These are phyloP conservation scores for Lotus japonicus DNA, from an alignment of 306 rosid species.

Conservation along the genomic window DNA sequence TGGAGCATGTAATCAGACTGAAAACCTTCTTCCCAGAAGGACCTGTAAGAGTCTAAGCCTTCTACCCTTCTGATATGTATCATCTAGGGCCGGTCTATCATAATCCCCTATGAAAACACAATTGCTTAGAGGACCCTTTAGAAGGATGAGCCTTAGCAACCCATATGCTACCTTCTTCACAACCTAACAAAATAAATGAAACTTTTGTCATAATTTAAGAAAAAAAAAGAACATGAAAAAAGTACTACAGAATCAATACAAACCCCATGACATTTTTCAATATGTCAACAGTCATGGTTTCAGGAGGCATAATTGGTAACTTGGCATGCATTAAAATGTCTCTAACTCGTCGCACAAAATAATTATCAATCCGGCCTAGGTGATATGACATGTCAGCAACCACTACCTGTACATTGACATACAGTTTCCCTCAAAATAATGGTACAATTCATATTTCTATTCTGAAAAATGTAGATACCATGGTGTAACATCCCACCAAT, in stretches of 20 bases:
- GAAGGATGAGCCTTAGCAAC: constrained; percentile 75
- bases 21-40: no score
- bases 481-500: no score
- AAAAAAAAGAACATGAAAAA: background rate
- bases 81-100: constrained; percentile 80
- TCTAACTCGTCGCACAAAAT: constrained; percentile 66
- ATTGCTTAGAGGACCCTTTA: constrained; percentile 84
- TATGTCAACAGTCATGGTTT: constrained; percentile 69
- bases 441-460: background rate
- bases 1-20: no score
- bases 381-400: constrained; percentile 94
- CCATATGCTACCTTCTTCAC: constrained; percentile 98
- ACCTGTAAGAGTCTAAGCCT: no score
- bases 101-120: constrained; percentile 86
- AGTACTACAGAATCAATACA: constrained; percentile 11
- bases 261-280: constrained; percentile 92
- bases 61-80: no score
- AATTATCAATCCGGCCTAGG: constrained; percentile 90
- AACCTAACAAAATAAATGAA: constrained; percentile 42
- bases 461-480: constrained; percentile 31
- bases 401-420: constrained; percentile 54
- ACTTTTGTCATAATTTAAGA: background rate
- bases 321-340: constrained; percentile 59
- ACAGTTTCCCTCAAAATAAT: constrained; percentile 19
- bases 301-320: constrained; percentile 69